Conservation (phyloP, 1,284 basidiomycete genomes). For the Malassezia restricta region DNA sequence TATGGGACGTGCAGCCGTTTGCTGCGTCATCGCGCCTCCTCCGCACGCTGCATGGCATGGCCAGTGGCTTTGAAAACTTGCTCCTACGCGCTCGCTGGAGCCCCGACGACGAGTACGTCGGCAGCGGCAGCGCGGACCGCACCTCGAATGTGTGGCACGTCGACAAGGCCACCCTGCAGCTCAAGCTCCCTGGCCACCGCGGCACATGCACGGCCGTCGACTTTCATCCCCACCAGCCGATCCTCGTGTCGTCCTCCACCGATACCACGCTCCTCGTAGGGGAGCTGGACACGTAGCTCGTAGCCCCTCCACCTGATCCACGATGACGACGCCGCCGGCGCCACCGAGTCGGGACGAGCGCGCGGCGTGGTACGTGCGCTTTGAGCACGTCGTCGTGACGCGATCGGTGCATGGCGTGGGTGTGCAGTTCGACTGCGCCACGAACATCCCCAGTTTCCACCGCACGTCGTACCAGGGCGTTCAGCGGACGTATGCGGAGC, state of each 20-base stretch:
- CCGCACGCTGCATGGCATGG: constrained; percentile 34
- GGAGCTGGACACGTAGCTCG: constrained; percentile 23
- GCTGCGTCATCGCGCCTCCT: constrained; percentile 35
- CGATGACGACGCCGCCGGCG: not conserved
- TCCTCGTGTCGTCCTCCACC: constrained; percentile 35
- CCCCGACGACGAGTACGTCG: constrained; percentile 32
- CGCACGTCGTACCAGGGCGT: constrained; percentile 24
- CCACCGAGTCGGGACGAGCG: not conserved
- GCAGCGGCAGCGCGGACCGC: constrained; percentile 35
- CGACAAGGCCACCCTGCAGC: not conserved
- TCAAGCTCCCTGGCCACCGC: constrained; percentile 38
- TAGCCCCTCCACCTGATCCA: not conserved
- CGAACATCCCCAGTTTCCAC: constrained; percentile 36
- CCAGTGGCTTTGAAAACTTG: constrained; percentile 40
- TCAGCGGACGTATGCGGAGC: constrained; percentile 29
- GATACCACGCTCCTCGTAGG: constrained; percentile 37
- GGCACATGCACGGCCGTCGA: constrained; percentile 42
- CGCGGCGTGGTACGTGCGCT: not conserved
- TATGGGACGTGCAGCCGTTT: constrained; percentile 47
- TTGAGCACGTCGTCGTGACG: not conserved
- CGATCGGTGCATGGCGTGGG: not conserved
- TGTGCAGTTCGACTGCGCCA: constrained; percentile 15
- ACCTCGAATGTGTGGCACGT: constrained; percentile 41
- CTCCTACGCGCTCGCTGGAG: constrained; percentile 33
- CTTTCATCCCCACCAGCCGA: constrained; percentile 43